Conservation (phyloP, 805 yeast species). For the Cyberlindnera misumaiensis region DNA sequence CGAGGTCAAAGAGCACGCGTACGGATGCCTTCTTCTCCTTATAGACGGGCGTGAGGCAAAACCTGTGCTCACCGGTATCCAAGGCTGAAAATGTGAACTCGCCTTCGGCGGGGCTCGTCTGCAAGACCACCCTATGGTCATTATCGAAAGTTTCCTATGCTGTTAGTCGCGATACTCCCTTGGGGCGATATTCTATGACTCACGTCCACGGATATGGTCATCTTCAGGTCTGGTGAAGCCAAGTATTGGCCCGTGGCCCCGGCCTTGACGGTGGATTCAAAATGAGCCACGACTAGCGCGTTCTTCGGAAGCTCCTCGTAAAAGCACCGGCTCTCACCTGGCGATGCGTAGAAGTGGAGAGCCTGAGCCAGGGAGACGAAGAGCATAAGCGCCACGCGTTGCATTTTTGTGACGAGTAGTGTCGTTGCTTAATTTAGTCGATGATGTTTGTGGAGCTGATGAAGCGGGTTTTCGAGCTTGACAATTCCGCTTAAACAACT, state of each 20-base stretch:
- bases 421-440: too few relatives aligned
- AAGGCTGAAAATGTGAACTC: conserved; percentile 76
- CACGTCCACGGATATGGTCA: conserved; percentile 65
- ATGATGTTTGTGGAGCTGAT: too few relatives aligned
- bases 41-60: conserved; percentile 61
- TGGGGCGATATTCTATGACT: conserved; percentile 10
- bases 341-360: conserved; percentile 71
- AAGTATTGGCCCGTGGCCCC: conserved; percentile 35
- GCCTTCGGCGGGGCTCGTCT: conserved; percentile 52
- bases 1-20: conserved; percentile 69
- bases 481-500: too few relatives aligned
- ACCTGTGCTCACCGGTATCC: conserved; percentile 78
- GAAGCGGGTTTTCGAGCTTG: too few relatives aligned
- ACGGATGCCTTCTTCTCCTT: conserved; percentile 40
- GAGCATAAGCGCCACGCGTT: too few relatives aligned
- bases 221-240: conserved; percentile 47
- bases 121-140: conserved; percentile 69
- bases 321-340: conserved; percentile 77
- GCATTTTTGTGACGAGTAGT: too few relatives aligned
- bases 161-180: conserved; percentile 1
- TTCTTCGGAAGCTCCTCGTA: conserved; percentile 71
- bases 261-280: conserved; percentile 59
- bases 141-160: conserved; percentile 68
- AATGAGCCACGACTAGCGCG: conserved; percentile 74
- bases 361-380: conserved; percentile 8